Base-by-base conservation (phyloP, 177 flowering plant genomes). In the Telopea speciosissima region DNA sequence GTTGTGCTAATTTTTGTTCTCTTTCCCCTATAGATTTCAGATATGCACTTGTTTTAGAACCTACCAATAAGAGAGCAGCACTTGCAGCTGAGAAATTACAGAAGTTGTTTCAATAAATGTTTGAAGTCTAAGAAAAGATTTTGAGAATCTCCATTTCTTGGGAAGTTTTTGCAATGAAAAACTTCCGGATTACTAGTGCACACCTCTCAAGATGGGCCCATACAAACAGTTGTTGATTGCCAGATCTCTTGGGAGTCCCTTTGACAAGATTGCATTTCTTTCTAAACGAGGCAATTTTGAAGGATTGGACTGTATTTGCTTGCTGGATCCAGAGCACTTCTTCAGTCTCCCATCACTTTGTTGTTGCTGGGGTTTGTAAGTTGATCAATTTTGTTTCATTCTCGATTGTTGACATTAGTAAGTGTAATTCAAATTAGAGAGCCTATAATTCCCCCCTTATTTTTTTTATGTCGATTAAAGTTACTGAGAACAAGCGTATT, bases 41-140 rank as follows among this genome's bases (percentile, higher is more conserved):
- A 56, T 81, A 86, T 65, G 99, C 97, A 24, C 90, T 92, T 76
- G 92, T 94, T 75, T 88, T 94, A 26, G 99, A 94, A 77, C 99
- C 99, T 67, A 92, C 89, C 24, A 94, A 94, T 62, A 92, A 86
- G 76, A 87, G 96, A 75, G 99, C 99, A 62, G 67, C 92, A 14
- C 69, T 67, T 6, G 84, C 97, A 70, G 86, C 86, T 16, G 90
- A 89, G 28, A 85, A 91, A 78, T 74, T 94, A 74, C 85, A 74
- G 79, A 89, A 83, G 79, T 70, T 88, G 73, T 92, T 89, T 78
- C 81, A 60, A 70, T 92, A 86, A 28, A 40, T 24, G 8, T 11
- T 28, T 28, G 16, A 66, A 58, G 17, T 23, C 14, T 28, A 16
- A 63, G 23, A 45, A 64, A 28, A 52, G 62, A 11, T 28, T 36